A percentile compares a stretch with the other conserved stretches of the same genome.
Evolutionary conservation across 768 basidiomycete species (phyloP).

Genomic region (Lactarius psammicola): DNA sequence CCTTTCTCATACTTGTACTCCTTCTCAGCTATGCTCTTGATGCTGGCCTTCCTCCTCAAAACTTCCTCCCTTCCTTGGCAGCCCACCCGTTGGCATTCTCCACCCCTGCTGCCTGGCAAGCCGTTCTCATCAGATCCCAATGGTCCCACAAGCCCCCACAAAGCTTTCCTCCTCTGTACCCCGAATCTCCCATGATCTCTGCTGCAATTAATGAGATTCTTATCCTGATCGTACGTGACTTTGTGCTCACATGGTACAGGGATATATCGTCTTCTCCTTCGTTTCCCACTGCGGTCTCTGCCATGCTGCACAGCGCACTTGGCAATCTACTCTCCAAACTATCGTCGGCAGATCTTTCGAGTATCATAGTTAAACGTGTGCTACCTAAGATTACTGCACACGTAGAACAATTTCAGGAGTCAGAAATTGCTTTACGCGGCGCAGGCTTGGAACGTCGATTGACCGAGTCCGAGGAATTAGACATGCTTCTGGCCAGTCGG

Average conservation of each 20-base stretch:
- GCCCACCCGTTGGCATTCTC: slow-evolving; percentile 82
- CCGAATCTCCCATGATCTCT: slow-evolving; percentile 63
- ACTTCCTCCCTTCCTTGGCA: slow-evolving; percentile 49
- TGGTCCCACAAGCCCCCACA: slow-evolving; percentile 79
- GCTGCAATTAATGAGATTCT: slow-evolving; percentile 77
- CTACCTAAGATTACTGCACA: slow-evolving; percentile 88
- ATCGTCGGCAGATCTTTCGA: slow-evolving; percentile 63
- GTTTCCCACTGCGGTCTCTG: slow-evolving; percentile 84
- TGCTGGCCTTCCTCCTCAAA: slow-evolving; percentile 36
- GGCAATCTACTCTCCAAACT: slow-evolving; percentile 57
- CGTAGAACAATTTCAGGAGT: slow-evolving; percentile 86
- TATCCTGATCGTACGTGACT: slow-evolving; percentile 79
- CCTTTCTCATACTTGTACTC: slow-evolving; percentile 42
- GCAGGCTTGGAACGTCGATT: slow-evolving; percentile 77
- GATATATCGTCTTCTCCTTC: slow-evolving; percentile 82
- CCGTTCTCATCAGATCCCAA: slow-evolving; percentile 80
- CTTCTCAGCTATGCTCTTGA: slow-evolving; percentile 62
- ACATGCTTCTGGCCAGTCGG: slow-evolving; percentile 78
- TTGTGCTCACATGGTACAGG: slow-evolving; percentile 87
- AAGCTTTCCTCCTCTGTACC: slow-evolving; percentile 63
- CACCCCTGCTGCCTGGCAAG: slow-evolving; percentile 94
- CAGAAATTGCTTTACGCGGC: slow-evolving; percentile 82
- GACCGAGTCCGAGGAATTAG: slow-evolving; percentile 88
- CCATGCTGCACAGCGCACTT: slow-evolving; percentile 64
- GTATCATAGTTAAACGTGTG: slow-evolving; percentile 76